Evolutionary conservation across 2,329 filamentous ascomycete genomes (phyloP).

Genomic region (Aspergillus sp.): DNA sequence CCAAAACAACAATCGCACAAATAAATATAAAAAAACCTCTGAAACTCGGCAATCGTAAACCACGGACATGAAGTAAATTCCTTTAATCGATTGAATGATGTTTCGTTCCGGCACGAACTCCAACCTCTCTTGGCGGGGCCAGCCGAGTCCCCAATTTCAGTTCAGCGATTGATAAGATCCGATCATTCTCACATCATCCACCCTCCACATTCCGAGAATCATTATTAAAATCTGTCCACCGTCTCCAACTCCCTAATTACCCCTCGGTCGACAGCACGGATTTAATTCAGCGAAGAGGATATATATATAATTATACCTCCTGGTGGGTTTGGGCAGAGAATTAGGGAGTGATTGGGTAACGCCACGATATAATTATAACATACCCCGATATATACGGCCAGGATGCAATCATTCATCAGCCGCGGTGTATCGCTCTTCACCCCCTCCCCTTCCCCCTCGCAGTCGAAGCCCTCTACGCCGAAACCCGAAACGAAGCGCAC

Average conservation of each 20-base stretch:
- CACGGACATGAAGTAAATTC: too few species aligned
- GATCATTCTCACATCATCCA: slow-evolving; percentile 7
- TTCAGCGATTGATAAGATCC: slow-evolving; percentile 13
- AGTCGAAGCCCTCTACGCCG: slow-evolving; percentile 1
- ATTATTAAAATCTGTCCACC: neutral
- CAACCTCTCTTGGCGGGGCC: neutral
- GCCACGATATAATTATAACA: too few species aligned
- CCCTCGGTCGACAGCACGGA: too few species aligned
- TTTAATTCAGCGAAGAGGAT: neutral
- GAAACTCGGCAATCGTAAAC: too few species aligned
- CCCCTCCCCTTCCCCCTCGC: slow-evolving; percentile 25
- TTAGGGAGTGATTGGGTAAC: too few species aligned
- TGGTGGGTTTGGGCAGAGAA: neutral
- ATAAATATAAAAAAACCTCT: too few species aligned
- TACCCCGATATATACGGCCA: neutral
- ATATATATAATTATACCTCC: neutral
- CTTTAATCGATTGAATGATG: too few species aligned
- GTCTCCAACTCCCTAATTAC: neutral
- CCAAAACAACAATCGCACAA: too few species aligned
- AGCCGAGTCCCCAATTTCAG: neutral
- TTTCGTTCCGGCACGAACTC: too few species aligned
- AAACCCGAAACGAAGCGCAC: slow-evolving; percentile 12
- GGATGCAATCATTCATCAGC: slow-evolving; percentile 38
- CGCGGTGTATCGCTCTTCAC: slow-evolving; percentile 34
- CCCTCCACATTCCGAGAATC: neutral